phyloP scores from a whole-genome alignment of 805 yeast genomes.

The Ogataea glucozyma region DNA sequence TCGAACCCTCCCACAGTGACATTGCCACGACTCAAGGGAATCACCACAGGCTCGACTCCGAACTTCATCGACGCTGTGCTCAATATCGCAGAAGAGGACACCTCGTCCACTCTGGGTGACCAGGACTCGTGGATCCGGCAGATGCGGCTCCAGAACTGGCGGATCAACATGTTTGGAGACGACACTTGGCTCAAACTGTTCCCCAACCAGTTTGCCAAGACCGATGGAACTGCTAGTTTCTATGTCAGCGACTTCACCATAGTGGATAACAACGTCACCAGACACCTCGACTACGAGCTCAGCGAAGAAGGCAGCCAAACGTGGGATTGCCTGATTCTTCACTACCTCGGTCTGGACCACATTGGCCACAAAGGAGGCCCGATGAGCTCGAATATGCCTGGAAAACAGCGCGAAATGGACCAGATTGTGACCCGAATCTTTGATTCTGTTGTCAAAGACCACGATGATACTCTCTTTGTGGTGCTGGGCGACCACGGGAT shows the following conservation, averaged over 20 bases:
- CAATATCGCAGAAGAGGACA: slow-evolving; percentile 89
- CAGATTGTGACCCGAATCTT: slow-evolving; percentile 55
- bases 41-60: slow-evolving; percentile 94
- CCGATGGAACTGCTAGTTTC: slow-evolving; percentile 90
- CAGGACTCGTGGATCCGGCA: slow-evolving; percentile 91
- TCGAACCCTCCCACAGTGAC: slow-evolving; percentile 98
- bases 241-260: slow-evolving; percentile 94
- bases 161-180: slow-evolving; percentile 88
- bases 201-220: slow-evolving; percentile 62
- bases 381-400: slow-evolving; percentile 71
- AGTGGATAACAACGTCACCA: slow-evolving; percentile 89
- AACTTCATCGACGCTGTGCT: slow-evolving; percentile 91
- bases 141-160: slow-evolving; percentile 43
- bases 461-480: slow-evolving; percentile 59
- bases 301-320: slow-evolving; percentile 32
- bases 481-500: slow-evolving; percentile 94
- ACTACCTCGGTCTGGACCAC: slow-evolving; percentile 92
- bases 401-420: slow-evolving; percentile 88
- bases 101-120: slow-evolving; percentile 59
- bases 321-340: slow-evolving; percentile 90
- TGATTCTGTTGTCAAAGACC: slow-evolving; percentile 26
- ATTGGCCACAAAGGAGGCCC: slow-evolving; percentile 99
- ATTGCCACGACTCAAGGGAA: slow-evolving; percentile 87
- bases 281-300: slow-evolving; percentile 72
- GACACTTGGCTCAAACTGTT: slow-evolving; percentile 96